Evolutionary conservation across 2,329 filamentous ascomycete species (phyloP).

Genomic region (Capronia epimyces): DNA sequence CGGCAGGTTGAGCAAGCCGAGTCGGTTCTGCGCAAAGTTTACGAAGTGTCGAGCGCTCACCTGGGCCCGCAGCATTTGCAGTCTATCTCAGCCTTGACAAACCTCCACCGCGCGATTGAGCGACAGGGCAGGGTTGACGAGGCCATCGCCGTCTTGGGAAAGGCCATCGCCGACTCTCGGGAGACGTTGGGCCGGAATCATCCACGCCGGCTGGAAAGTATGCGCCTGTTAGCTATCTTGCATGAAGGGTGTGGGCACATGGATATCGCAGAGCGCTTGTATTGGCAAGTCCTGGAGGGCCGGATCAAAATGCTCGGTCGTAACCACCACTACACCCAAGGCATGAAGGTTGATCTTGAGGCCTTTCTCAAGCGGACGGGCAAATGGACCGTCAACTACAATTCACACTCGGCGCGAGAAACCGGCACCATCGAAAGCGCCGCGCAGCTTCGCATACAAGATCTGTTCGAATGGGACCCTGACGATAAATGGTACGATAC

Average conservation of each 20-base stretch:
- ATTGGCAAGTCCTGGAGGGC: constrained; percentile 25
- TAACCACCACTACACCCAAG: constrained; percentile 21
- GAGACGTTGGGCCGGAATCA: constrained; percentile 24
- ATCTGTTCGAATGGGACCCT: constrained; percentile 22
- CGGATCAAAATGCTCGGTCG: constrained; percentile 25
- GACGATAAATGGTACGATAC: constrained; percentile 16
- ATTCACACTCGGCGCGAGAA: too few species aligned
- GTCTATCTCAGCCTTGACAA: constrained; percentile 23
- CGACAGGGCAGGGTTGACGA: constrained; percentile 20
- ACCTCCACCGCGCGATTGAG: constrained; percentile 16
- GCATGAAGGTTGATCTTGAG: constrained; percentile 18
- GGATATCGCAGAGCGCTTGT: constrained; percentile 14
- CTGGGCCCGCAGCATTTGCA: constrained; percentile 22
- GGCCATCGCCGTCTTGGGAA: constrained; percentile 17
- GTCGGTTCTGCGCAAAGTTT: constrained; percentile 16
- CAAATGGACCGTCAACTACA: constrained; percentile 13
- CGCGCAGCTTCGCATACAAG: constrained; percentile 16
- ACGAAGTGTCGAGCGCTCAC: constrained; percentile 14
- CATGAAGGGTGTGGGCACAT: constrained; percentile 9
- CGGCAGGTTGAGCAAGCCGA: constrained; percentile 19
- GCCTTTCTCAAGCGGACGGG: constrained; percentile 13
- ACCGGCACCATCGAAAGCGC: constrained; percentile 12
- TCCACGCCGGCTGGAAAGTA: constrained; percentile 22
- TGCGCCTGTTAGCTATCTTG: constrained; percentile 15
- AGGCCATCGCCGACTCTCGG: constrained; percentile 21